A percentile compares a stretch with the other conserved stretches of the same genome.
Evolutionary conservation across 2,329 filamentous ascomycete genomes (phyloP).

Genomic region (Nothopassalora personata): DNA sequence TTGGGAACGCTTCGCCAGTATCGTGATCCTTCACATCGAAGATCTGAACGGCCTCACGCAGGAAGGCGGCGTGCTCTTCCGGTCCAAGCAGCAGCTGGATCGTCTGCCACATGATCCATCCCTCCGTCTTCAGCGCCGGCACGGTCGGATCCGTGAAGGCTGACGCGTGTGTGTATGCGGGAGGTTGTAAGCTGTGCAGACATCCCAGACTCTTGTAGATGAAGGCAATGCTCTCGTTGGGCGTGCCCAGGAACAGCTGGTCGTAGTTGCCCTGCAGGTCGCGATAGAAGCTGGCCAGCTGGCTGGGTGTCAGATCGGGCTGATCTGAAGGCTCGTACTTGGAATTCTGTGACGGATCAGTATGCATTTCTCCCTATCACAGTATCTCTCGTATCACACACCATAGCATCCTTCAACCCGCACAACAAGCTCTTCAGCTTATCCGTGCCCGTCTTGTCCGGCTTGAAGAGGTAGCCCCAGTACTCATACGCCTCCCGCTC

Average conservation of each 20-base stretch:
- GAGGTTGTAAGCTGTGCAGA: conserved; percentile 72
- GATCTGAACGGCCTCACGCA: conserved; percentile 72
- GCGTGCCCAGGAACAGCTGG: conserved; percentile 69
- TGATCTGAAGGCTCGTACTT: conserved; percentile 41
- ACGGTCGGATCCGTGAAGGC: conserved; percentile 70
- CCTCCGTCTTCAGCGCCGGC: conserved; percentile 74
- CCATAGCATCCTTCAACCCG: conserved; percentile 45
- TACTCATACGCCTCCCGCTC: conserved; percentile 44
- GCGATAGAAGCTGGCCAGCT: conserved; percentile 48
- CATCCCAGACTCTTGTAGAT: conserved; percentile 91
- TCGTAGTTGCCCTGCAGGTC: conserved; percentile 45
- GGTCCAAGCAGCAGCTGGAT: conserved; percentile 84
- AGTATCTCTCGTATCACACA: conserved; percentile 21
- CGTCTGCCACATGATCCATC: conserved; percentile 90
- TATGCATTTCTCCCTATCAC: conserved; percentile 1
- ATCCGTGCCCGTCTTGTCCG: conserved; percentile 48
- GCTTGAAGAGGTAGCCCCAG: conserved; percentile 48
- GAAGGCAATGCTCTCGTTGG: conserved; percentile 71
- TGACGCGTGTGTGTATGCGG: conserved; percentile 44
- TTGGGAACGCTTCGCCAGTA: conserved; percentile 54
- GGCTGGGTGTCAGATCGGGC: conserved; percentile 44
- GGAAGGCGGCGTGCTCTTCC: conserved; percentile 76
- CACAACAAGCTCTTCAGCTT: conserved; percentile 42
- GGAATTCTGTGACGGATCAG: conserved; percentile 31
- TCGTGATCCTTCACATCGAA: conserved; percentile 72